Conservation (phyloP, 495 filamentous ascomycete genomes). For the Hyaloscypha bicolor region DNA sequence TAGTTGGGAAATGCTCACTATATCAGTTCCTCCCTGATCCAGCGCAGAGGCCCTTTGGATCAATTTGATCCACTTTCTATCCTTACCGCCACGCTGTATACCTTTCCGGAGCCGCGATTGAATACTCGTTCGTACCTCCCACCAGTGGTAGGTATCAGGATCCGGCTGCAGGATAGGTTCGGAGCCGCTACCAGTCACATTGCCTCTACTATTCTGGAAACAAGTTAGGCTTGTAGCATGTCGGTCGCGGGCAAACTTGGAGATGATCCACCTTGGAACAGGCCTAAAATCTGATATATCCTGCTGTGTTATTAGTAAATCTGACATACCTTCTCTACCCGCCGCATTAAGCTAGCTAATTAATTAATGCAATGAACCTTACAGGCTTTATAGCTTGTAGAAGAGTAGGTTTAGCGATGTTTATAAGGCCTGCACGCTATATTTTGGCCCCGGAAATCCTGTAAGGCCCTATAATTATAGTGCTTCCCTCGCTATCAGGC, state of each 20-base stretch:
- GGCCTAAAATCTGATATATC: neutral
- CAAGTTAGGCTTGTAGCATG: neutral
- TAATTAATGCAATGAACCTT: too few relatives aligned
- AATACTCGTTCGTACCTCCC: neutral
- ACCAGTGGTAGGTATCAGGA: neutral
- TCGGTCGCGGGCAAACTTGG: neutral
- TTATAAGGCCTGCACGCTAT: too few relatives aligned
- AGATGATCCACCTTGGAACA: neutral
- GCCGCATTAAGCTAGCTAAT: too few relatives aligned
- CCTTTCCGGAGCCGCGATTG: conserved; percentile 1
- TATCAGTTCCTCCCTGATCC: neutral
- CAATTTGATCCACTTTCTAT: neutral
- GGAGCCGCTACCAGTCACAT: conserved; percentile 8
- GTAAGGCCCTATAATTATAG: too few relatives aligned
- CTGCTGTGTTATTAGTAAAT: too few relatives aligned
- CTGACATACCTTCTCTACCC: too few relatives aligned
- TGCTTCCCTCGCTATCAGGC: too few relatives aligned
- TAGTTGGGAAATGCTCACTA: neutral
- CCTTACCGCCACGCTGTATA: conserved; percentile 2
- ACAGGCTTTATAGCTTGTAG: too few relatives aligned
- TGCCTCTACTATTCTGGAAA: neutral
- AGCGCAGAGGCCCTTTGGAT: neutral
- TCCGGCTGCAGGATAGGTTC: conserved; percentile 2
- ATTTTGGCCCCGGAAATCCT: too few relatives aligned
- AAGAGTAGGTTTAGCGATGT: too few relatives aligned